Conservation (phyloP, 176 grass and related monocot genomes). For the Aechmea fasciata region DNA sequence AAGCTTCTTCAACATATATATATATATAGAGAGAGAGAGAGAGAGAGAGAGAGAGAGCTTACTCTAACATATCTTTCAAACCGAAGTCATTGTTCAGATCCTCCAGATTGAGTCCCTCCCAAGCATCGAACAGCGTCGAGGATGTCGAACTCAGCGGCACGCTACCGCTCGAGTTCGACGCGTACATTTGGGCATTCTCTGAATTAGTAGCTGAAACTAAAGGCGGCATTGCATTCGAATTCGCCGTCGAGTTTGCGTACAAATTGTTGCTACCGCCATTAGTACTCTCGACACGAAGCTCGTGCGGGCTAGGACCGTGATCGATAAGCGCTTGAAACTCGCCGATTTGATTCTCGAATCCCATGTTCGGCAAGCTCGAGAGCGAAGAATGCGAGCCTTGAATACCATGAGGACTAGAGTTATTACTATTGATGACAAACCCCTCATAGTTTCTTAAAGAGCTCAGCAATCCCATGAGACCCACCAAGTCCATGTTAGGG, state of each 20-base stretch:
- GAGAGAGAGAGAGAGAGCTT: too few species aligned
- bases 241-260: neutral
- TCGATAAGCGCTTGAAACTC: neutral
- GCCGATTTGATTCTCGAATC: neutral
- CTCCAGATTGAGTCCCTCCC: constrained; percentile 53
- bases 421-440: too few species aligned
- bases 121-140: constrained; percentile 44
- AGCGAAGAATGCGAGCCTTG: too few species aligned
- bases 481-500: constrained; percentile 37
- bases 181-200: constrained; percentile 15
- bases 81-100: constrained; percentile 33
- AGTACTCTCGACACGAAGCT: neutral
- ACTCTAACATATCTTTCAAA: constrained; percentile 78
- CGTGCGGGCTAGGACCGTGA: constrained; percentile 20
- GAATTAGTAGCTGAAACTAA: constrained; percentile 9
- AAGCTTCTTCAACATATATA: neutral
- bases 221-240: constrained; percentile 17
- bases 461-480: neutral
- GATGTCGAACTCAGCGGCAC: constrained; percentile 21
- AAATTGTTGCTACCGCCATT: neutral
- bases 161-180: neutral
- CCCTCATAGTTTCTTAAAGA: too few species aligned
- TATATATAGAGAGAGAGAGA: too few species aligned
- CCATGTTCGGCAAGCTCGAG: neutral
- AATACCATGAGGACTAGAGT: too few species aligned